Evolutionary conservation across 73 alveolate species (phyloP).

Genomic region (Paramecium bursaria): DNA sequence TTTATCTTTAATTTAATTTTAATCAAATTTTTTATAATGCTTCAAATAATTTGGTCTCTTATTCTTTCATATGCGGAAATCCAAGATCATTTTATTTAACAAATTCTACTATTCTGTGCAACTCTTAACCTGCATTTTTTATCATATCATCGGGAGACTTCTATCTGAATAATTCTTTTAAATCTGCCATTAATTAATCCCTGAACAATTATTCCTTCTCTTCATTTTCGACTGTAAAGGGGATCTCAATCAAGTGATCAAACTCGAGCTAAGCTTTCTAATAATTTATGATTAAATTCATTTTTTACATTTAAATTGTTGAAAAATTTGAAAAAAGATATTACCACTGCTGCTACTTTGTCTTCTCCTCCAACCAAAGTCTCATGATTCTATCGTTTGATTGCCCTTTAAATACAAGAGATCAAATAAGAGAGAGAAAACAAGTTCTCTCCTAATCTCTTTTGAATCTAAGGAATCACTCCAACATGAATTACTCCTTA

Average conservation of each 20-base stretch:
- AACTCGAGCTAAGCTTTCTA: neutral
- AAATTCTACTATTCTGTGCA: neutral
- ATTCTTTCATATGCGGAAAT: slow-evolving; percentile 16
- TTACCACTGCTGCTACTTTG: slow-evolving; percentile 39
- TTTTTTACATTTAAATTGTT: neutral
- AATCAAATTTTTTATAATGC: neutral
- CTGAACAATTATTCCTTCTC: neutral
- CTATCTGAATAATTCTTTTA: neutral
- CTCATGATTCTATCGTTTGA: slow-evolving; percentile 55
- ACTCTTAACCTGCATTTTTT: neutral
- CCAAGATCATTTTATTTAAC: slow-evolving; percentile 35
- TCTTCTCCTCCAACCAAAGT: slow-evolving; percentile 48
- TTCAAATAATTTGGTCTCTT: neutral
- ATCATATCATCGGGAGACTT: slow-evolving; percentile 29
- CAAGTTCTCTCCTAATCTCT: neutral
- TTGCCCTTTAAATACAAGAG: slow-evolving; percentile 37
- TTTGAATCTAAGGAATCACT: slow-evolving; percentile 14
- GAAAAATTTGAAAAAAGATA: slow-evolving; percentile 25
- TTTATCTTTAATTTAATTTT: neutral
- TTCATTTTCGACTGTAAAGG: slow-evolving; percentile 40
- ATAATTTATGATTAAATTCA: neutral
- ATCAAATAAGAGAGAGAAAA: slow-evolving; percentile 26
- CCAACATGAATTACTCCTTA: neutral
- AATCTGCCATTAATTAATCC: neutral
- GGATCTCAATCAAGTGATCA: slow-evolving; percentile 3